A percentile compares a stretch with the other conserved stretches of the same genome.
These are phyloP conservation scores for Berkeleyomyces rouxiae DNA, from an alignment of 2,329 filamentous ascomycete genomes.

Conservation along the genomic window DNA sequence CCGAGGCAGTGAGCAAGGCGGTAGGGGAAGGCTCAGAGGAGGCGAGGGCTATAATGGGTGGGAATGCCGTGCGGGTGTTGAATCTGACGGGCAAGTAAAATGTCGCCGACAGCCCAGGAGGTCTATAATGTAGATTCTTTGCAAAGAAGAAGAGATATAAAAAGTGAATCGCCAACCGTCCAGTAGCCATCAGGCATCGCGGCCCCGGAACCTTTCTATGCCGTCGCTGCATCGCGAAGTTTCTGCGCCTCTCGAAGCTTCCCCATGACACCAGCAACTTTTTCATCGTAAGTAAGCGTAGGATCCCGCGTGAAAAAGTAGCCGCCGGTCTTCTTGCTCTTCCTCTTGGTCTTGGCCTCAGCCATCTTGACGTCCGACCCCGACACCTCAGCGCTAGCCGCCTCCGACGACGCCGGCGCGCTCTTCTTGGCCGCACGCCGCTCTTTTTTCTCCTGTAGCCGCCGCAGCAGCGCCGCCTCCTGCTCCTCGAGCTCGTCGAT, in stretches of 20 bases:
- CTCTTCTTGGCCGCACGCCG: slow-evolving; percentile 23
- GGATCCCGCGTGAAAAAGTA: slow-evolving; percentile 14
- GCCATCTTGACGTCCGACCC: slow-evolving; percentile 5
- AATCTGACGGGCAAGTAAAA: slow-evolving; percentile 10
- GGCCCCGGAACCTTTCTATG: slow-evolving; percentile 6
- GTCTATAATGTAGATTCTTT: neutral
- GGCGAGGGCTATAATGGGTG: slow-evolving; percentile 39
- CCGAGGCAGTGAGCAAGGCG: slow-evolving; percentile 35
- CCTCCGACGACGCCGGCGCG: slow-evolving; percentile 6
- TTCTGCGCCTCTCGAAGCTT: slow-evolving; percentile 25
- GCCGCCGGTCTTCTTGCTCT: slow-evolving; percentile 5
- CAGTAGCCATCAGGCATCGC: neutral
- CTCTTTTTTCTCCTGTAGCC: slow-evolving; percentile 18
- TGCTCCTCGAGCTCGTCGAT: slow-evolving; percentile 19
- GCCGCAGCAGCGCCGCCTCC: slow-evolving; percentile 16
- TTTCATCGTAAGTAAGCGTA: slow-evolving; percentile 14
- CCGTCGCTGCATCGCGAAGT: slow-evolving; percentile 18
- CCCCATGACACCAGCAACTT: slow-evolving; percentile 17
- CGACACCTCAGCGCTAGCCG: slow-evolving; percentile 10
- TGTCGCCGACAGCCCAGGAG: neutral
- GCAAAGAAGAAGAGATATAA: neutral
- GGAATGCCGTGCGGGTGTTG: slow-evolving; percentile 40
- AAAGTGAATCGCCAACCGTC: neutral
- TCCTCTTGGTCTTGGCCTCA: slow-evolving; percentile 9
- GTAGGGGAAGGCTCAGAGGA: slow-evolving; percentile 30